phyloP scores from a whole-genome alignment of 768 basidiomycete species.

The Suillus weaverae region DNA sequence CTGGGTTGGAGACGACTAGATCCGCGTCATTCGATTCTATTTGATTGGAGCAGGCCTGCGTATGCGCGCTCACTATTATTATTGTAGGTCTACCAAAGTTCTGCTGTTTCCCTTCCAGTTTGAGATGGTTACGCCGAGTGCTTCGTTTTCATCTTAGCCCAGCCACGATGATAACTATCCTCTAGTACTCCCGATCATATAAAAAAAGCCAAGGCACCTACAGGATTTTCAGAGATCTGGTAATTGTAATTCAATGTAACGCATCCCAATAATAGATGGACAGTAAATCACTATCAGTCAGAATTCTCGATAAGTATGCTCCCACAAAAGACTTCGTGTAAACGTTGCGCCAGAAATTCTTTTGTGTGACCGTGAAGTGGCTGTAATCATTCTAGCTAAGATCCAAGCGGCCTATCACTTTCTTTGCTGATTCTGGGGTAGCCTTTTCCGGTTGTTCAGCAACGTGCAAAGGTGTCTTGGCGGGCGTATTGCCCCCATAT shows the following conservation, averaged over 20 bases:
- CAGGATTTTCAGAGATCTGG: conserved; percentile 4
- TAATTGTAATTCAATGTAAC: conserved; percentile 3
- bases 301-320: conserved; percentile 1
- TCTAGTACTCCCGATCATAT: not conserved
- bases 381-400: conserved; percentile 19
- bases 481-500: conserved; percentile 58
- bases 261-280: conserved; percentile 3
- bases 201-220: conserved; percentile 2
- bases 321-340: not conserved
- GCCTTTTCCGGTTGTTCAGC: conserved; percentile 10
- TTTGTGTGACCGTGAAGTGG: not conserved
- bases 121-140: not conserved
- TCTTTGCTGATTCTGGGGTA: conserved; percentile 18
- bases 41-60: not conserved
- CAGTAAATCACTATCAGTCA: conserved; percentile 1
- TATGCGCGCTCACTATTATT: not conserved
- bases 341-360: not conserved
- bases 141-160: not conserved
- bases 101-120: not conserved
- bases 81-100: not conserved
- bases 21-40: conserved; percentile 2
- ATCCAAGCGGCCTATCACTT: conserved; percentile 22
- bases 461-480: conserved; percentile 28
- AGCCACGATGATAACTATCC: conserved; percentile 1
- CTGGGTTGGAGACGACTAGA: not conserved